Percentiles rank a stretch among this genome's conserved stretches.
Evolutionary conservation across 1,139 yeast species (phyloP).

Genomic region (Scheffersomyces segobiensis): DNA sequence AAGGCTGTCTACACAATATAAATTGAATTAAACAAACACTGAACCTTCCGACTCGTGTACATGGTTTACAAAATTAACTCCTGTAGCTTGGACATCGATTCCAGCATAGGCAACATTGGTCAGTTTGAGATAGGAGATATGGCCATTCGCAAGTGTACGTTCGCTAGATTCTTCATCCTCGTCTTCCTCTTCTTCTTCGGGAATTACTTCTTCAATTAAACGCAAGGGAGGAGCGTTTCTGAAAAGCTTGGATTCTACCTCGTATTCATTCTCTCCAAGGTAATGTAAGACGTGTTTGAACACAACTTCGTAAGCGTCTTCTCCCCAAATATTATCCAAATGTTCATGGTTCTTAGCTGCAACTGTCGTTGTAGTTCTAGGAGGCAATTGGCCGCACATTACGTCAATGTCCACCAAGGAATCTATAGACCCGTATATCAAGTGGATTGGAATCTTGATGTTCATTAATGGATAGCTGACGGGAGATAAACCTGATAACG

Average conservation of each 20-base stretch:
- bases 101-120: neutral
- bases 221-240: slow-evolving; percentile 4
- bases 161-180: neutral
- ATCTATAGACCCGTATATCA: slow-evolving; percentile 79
- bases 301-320: slow-evolving; percentile 56
- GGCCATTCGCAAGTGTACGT: neutral
- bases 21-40: neutral
- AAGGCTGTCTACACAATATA: neutral
- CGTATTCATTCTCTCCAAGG: slow-evolving; percentile 22
- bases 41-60: neutral
- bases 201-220: slow-evolving; percentile 9
- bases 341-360: slow-evolving; percentile 76
- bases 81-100: neutral
- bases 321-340: slow-evolving; percentile 88
- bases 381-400: slow-evolving; percentile 59
- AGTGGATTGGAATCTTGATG: slow-evolving; percentile 67
- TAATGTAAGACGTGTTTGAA: slow-evolving; percentile 50
- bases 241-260: slow-evolving; percentile 7
- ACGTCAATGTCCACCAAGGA: slow-evolving; percentile 82
- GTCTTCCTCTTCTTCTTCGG: slow-evolving; percentile 3
- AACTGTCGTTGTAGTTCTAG: slow-evolving; percentile 31
- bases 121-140: neutral
- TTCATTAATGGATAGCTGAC: slow-evolving; percentile 51
- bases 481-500: slow-evolving; percentile 41
- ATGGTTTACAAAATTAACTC: neutral